Base-by-base conservation (phyloP, 2,329 filamentous ascomycete species). In the Colletotrichum sp. region DNA sequence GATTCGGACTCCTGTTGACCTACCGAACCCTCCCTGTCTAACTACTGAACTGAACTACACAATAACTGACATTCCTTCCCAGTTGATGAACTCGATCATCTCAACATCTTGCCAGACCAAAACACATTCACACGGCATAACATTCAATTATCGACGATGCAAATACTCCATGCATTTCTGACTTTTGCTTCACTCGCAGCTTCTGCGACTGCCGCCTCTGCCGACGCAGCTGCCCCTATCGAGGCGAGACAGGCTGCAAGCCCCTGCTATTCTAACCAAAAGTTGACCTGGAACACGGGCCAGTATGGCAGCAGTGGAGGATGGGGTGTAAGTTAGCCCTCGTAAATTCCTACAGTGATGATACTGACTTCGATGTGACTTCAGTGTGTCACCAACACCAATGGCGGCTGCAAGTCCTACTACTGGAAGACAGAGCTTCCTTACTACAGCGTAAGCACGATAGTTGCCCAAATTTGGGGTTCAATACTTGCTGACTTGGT, bases 221-320 rank as follows among this genome's bases (percentile, higher is more conserved):
- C 57, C 16, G 52, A 60, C 6, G 32, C 55, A 2, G 57, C 57
- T 14, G 18, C 18, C 21, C 39, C 32, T 13, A 61, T 69, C 12
- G 52, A 60, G 24, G 48, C 66, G 21, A 69, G 66, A 69, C 28
- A 32, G 48, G 66, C 52, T 18, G 21, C 21, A 14, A 70, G 52
- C 57, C 68, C 68, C 14, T 70, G 68, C 26, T 21, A 60, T 48
- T 32, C 13, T 24, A 28, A 52, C 55, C 24, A 61, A 3, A 48
- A 63, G 1, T 60, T 60, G 18, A 61, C 34, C 3, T 70, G 68
- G 68, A 63, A 70, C 68, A 70, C 68, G 16, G 68, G 68, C 55
- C 21, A 60, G 8, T 24, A 36, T 24, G n/a, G 13, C 3, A 52
- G 32, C 24, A n/a, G 24, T 48, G 68, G 68, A 1, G 68, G 68